Evolutionary conservation across 1,284 basidiomycete genomes (phyloP), one percentile per base, ranked within the genome.

Genomic region (Puccinia polysora): DNA sequence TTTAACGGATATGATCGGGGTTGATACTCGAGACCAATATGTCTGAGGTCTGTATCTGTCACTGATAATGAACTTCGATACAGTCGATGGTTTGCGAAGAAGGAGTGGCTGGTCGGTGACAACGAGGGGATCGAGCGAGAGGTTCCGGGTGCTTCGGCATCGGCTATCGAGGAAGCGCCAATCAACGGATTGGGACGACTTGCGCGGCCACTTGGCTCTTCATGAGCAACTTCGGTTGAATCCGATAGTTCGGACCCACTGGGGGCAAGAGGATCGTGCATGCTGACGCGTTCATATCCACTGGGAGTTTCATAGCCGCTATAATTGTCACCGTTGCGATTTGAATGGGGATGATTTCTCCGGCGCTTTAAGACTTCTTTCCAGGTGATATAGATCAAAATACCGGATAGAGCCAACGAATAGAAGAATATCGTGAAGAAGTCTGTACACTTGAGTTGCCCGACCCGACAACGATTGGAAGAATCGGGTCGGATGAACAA

Each of bases 1-100:
- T 96, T 96, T 74, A 97, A 83, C 38, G 86, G 86, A 81, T 96
- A 92, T 76, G 93, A 90, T 53, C 92, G 88, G 5, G 95, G 95
- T 79, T 97, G 95, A n/a, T 76, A 15, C 36, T 72, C 50, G 53
- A 55, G 45, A n/a, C 49, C 59, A n/a, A 64, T 53, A 32, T 56
- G 53, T 53, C 59, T 28, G 43, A 40, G 56, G n/a, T 72, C 52
- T 2, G 56, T 14, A 55, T 73, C 60, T 5, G 45, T 36, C n/a
- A 74, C 45, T n/a, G 71, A 58, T 18, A 73, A 73, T 18, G 74
- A 73, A 15, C 75, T 73, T 73, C 73, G 63, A 18, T 62, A 69
- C 14, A 75, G 65, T 43, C 75, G 63, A 58, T 56, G 55, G 15
- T 58, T 32, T 14, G 47, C 50, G 49, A 74, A 63, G 20, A 73